These are phyloP conservation scores for Symbiotaphrina buchneri DNA, from an alignment of 495 filamentous ascomycete genomes.

Conservation along the genomic window DNA sequence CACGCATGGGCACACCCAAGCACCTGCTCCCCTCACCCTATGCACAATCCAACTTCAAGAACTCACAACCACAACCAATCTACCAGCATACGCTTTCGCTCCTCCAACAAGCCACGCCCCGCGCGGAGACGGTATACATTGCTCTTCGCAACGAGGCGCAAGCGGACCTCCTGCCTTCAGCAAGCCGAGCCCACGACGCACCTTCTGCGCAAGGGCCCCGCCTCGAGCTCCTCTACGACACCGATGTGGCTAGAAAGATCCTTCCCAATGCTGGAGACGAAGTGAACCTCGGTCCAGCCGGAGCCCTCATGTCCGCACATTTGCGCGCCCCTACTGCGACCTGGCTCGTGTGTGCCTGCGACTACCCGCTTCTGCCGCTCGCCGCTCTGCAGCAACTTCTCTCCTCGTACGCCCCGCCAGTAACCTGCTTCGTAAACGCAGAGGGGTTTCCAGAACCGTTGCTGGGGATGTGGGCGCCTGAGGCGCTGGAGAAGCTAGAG, in stretches of 20 bases:
- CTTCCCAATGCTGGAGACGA: background rate
- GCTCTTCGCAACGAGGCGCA: background rate
- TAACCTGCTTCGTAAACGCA: background rate
- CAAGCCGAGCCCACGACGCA: too few species aligned
- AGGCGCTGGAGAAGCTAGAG: too few species aligned
- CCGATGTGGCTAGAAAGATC: conserved; percentile 1
- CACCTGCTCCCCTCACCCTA: conserved; percentile 1
- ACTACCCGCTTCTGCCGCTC: conserved; percentile 1
- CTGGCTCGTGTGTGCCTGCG: background rate
- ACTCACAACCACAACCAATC: too few species aligned
- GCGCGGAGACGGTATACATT: background rate
- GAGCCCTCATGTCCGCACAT: conserved; percentile 1
- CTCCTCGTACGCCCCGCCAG: too few species aligned
- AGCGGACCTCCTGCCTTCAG: too few species aligned
- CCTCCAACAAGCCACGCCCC: background rate
- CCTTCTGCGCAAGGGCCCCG: too few species aligned
- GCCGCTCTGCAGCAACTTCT: background rate
- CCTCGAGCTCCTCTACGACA: background rate
- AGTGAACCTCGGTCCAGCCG: background rate
- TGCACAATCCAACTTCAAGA: background rate
- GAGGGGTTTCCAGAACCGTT: background rate
- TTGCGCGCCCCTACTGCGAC: background rate
- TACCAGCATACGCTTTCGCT: background rate
- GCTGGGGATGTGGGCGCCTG: too few species aligned
- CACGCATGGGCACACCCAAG: conserved; percentile 1